Conservation (phyloP, 495 filamentous ascomycete species). For the Rostrohypoxylon terebratum region DNA sequence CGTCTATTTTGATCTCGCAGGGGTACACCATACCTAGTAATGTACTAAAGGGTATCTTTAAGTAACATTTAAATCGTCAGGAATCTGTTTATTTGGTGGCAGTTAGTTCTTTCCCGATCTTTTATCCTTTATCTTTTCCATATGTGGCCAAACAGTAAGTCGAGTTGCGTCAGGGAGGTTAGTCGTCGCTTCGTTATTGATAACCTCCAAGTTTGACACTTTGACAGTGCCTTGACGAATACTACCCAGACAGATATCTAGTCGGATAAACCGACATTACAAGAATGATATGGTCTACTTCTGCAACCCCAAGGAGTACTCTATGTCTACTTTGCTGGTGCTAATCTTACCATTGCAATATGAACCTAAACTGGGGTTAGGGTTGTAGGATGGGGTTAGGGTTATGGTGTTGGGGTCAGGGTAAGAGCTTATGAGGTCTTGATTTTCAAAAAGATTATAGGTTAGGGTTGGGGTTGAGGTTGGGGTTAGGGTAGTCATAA, state of each 20-base stretch:
- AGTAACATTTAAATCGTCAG: background rate
- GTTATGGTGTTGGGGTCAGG: no score
- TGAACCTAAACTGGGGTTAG: no score
- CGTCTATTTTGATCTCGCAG: background rate
- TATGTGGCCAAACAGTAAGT: background rate
- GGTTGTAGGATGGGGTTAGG: no score
- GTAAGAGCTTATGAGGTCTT: no score
- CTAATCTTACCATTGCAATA: no score
- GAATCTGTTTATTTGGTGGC: background rate
- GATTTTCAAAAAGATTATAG: no score
- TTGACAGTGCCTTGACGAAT: background rate
- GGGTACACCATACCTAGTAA: background rate
- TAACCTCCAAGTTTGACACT: background rate
- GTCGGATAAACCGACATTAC: background rate
- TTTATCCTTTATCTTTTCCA: background rate
- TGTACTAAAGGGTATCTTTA: background rate
- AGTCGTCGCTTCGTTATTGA: background rate
- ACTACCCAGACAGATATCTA: background rate
- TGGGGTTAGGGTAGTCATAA: no score
- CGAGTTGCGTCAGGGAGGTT: background rate
- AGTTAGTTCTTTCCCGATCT: background rate
- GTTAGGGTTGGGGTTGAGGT: no score
- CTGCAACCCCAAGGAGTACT: background rate
- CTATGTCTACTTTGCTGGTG: no score
- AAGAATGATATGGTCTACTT: background rate